These are phyloP conservation scores for Ophiognomonia clavigignenti-juglandacearum DNA, from an alignment of 2,329 filamentous ascomycete genomes.

Conservation along the genomic window DNA sequence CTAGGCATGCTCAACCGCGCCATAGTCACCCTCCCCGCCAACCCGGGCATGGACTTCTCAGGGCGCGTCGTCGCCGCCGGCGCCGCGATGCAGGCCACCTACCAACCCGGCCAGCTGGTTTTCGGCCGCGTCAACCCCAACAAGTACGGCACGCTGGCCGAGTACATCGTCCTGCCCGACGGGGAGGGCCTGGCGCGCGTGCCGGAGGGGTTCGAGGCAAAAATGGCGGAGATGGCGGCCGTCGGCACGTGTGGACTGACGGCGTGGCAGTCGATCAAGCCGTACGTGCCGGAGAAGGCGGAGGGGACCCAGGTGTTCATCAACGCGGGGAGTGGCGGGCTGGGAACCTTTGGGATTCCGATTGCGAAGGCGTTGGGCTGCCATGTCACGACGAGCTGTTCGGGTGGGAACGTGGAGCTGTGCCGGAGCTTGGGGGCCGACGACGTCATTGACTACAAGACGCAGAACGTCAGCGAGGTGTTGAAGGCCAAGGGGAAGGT, in stretches of 20 bases:
- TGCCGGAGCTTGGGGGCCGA: constrained; percentile 58
- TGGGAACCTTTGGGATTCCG: constrained; percentile 56
- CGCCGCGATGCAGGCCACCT: constrained; percentile 21
- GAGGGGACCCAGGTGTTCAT: constrained; percentile 54
- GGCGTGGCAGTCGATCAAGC: constrained; percentile 42
- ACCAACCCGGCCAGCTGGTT: constrained; percentile 36
- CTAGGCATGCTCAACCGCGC: constrained; percentile 33
- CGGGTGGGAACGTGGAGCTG: constrained; percentile 49
- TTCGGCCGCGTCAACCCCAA: constrained; percentile 32
- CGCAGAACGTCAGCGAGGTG: constrained; percentile 38
- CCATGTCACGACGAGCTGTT: constrained; percentile 55
- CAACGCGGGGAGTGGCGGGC: constrained; percentile 61
- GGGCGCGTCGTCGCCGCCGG: constrained; percentile 36
- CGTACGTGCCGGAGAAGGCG: constrained; percentile 27
- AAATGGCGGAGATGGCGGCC: constrained; percentile 33
- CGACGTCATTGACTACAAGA: constrained; percentile 57
- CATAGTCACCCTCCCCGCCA: constrained; percentile 35
- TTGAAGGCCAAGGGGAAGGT: constrained; percentile 42
- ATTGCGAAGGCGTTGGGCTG: constrained; percentile 58
- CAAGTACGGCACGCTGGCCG: constrained; percentile 30
- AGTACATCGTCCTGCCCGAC: constrained; percentile 30
- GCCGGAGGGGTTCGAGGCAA: constrained; percentile 34
- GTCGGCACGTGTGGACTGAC: constrained; percentile 42
- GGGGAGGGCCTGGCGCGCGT: constrained; percentile 28
- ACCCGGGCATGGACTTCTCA: constrained; percentile 46